Evolutionary conservation across 2,329 filamentous ascomycete species (phyloP).

Genomic region (Phaeosphaeria sp.): DNA sequence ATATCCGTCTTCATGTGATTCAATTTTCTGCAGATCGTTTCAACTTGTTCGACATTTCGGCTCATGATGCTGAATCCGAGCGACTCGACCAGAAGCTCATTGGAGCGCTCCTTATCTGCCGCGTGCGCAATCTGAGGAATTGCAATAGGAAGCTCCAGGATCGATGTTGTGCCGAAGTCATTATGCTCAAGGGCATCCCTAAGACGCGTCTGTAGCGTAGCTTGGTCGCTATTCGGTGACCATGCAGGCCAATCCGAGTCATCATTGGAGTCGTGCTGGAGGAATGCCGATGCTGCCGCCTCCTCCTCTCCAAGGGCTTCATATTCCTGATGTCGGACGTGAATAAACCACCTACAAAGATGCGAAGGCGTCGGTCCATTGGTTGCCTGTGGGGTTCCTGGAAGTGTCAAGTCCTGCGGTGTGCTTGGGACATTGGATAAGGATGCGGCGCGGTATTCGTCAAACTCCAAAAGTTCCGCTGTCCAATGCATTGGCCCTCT

Average conservation of each 20-base stretch:
- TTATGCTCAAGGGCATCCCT: constrained; percentile 22
- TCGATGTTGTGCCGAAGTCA: constrained; percentile 31
- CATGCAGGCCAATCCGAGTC: constrained; percentile 17
- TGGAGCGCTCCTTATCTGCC: constrained; percentile 13
- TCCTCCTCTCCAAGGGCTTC: constrained; percentile 3
- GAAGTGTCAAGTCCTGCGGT: not conserved
- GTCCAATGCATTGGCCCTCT: constrained; percentile 28
- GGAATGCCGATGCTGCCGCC: not conserved
- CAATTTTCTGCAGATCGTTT: not conserved
- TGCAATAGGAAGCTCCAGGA: constrained; percentile 14
- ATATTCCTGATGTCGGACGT: constrained; percentile 5
- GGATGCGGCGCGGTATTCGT: not conserved
- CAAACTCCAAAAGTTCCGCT: constrained; percentile 19
- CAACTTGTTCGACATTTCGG: constrained; percentile 16
- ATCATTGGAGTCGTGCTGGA: constrained; percentile 11
- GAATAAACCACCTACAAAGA: constrained; percentile 24
- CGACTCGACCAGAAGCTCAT: constrained; percentile 21
- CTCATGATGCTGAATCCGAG: constrained; percentile 27
- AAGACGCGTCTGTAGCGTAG: constrained; percentile 11
- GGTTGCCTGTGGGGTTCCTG: not conserved
- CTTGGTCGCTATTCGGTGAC: constrained; percentile 6
- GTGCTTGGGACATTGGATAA: constrained; percentile 12
- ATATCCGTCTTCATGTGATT: not conserved
- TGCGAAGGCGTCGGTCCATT: constrained; percentile 8
- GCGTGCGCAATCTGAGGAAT: constrained; percentile 19